These are phyloP conservation scores for Circinella umbellata DNA, from an alignment of 371 early-diverging fungal genomes.

Conservation along the genomic window DNA sequence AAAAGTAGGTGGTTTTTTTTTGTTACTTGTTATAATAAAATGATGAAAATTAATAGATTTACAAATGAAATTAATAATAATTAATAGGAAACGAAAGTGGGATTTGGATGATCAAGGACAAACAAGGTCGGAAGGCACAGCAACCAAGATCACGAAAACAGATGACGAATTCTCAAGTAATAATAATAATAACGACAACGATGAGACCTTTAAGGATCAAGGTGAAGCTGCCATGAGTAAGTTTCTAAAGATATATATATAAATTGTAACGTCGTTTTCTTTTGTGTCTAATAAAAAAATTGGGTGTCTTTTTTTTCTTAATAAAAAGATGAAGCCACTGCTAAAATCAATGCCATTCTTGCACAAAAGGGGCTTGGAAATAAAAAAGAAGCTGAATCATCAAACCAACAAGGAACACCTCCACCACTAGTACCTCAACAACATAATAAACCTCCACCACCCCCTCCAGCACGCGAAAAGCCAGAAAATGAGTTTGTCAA, in stretches of 20 bases:
- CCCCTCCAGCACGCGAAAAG: slow-evolving; percentile 17
- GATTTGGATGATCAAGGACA: slow-evolving; percentile 46
- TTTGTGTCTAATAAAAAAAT: too few species aligned
- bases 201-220: slow-evolving; percentile 24
- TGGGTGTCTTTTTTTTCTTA: too few species aligned
- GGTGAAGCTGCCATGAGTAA: slow-evolving; percentile 30
- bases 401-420: slow-evolving; percentile 10
- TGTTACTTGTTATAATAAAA: background rate
- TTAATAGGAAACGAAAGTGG: slow-evolving; percentile 52
- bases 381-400: slow-evolving; percentile 12
- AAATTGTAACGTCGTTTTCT: too few species aligned
- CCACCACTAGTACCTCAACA: slow-evolving; percentile 1
- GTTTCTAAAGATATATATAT: background rate
- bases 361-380: slow-evolving; percentile 56
- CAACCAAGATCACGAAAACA: slow-evolving; percentile 29
- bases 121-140: slow-evolving; percentile 21
- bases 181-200: too few species aligned
- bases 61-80: background rate
- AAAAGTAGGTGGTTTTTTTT: background rate
- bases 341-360: slow-evolving; percentile 57
- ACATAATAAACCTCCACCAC: slow-evolving; percentile 3
- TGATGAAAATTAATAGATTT: background rate
- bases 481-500: slow-evolving; percentile 51
- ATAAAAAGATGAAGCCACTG: slow-evolving; percentile 23
- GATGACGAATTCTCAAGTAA: slow-evolving; percentile 22